These are phyloP conservation scores for Osmanthus fragrans DNA, from an alignment of 257 asterid genomes.

Conservation along the genomic window DNA sequence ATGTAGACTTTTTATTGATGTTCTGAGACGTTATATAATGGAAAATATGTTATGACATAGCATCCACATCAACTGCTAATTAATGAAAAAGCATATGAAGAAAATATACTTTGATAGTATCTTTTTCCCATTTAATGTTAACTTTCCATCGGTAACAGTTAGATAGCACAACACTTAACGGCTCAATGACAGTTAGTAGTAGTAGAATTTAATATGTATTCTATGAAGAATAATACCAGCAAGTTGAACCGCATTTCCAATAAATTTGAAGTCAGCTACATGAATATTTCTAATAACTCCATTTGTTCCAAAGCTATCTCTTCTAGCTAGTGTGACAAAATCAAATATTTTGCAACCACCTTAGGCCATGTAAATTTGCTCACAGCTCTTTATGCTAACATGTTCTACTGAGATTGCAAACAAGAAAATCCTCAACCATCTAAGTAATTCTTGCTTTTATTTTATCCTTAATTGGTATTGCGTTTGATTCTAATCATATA, in stretches of 20 bases:
- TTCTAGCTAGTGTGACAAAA: background rate
- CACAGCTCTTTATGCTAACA: background rate
- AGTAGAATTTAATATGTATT: too few species aligned
- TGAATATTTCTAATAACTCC: too few species aligned
- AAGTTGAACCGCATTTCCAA: too few species aligned
- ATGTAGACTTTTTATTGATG: background rate
- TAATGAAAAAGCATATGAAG: background rate
- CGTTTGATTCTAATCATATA: too few species aligned
- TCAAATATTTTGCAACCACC: background rate
- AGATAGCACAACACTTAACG: background rate
- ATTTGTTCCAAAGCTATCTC: background rate
- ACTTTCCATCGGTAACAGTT: background rate
- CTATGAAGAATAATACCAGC: too few species aligned
- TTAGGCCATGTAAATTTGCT: background rate
- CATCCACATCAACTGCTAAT: background rate
- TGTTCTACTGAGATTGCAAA: background rate
- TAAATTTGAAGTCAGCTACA: too few species aligned
- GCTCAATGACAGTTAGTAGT: too few species aligned
- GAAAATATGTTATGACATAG: background rate
- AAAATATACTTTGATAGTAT: background rate
- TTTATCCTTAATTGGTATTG: too few species aligned
- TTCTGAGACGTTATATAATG: background rate
- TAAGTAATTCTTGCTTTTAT: background rate
- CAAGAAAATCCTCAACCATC: background rate
- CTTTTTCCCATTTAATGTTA: background rate